Conservation (phyloP, 2,329 filamentous ascomycete genomes). For the Fusarium xylarioides region DNA sequence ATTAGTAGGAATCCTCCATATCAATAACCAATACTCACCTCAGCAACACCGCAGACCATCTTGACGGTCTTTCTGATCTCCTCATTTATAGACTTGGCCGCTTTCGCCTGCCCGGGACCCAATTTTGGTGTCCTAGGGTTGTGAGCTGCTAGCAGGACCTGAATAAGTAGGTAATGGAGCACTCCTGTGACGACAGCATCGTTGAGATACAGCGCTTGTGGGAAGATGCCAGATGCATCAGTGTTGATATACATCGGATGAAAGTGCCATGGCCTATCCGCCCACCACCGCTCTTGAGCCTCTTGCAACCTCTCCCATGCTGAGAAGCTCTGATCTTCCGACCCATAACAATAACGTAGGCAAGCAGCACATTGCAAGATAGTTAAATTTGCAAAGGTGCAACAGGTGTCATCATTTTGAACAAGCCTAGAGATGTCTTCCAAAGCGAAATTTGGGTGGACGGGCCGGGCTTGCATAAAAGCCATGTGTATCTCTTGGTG, state of each 20-base stretch:
- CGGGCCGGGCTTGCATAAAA: constrained; percentile 42
- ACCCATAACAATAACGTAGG: constrained; percentile 43
- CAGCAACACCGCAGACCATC: constrained; percentile 43
- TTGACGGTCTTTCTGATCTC: constrained; percentile 43
- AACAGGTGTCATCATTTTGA: constrained; percentile 38
- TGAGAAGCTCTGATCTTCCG: constrained; percentile 37
- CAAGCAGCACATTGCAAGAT: constrained; percentile 43
- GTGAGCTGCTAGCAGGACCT: constrained; percentile 42
- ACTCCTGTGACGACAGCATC: constrained; percentile 43
- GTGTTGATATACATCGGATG: constrained; percentile 39
- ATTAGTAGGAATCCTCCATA: not conserved
- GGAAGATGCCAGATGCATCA: constrained; percentile 20
- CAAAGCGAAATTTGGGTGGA: constrained; percentile 41
- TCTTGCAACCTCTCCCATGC: constrained; percentile 36
- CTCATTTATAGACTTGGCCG: constrained; percentile 39
- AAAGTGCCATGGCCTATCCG: constrained; percentile 43
- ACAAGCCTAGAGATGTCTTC: constrained; percentile 36
- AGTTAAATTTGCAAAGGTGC: constrained; percentile 40
- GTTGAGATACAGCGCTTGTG: constrained; percentile 40
- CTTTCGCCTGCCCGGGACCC: constrained; percentile 39
- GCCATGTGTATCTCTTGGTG: constrained; percentile 45
- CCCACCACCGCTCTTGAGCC: constrained; percentile 43
- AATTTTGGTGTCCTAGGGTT: constrained; percentile 41
- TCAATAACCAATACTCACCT: constrained; percentile 17
- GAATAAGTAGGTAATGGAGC: constrained; percentile 42